Evolutionary conservation across 164 flowering plant species (phyloP).

Genomic region (Cinnamomum micranthum): DNA sequence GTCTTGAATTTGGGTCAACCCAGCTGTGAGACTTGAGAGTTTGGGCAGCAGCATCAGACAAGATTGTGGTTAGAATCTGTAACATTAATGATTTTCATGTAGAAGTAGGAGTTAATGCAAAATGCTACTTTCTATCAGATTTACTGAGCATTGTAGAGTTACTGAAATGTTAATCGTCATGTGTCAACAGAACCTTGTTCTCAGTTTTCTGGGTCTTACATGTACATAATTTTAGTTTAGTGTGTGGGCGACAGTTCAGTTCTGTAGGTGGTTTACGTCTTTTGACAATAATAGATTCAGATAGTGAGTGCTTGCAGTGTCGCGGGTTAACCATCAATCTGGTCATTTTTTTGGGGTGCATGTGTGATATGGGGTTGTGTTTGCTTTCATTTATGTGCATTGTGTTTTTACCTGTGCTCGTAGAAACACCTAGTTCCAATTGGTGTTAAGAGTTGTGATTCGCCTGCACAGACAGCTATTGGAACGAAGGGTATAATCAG

Average conservation of each 20-base stretch:
- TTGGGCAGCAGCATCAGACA: not conserved
- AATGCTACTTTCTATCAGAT: not conserved
- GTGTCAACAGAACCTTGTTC: not conserved
- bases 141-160: not conserved
- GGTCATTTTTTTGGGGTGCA: not conserved
- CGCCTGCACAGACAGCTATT: not conserved
- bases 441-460: not conserved
- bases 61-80: not conserved
- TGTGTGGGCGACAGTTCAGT: not conserved
- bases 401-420: not conserved
- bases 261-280: not conserved
- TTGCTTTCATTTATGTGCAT: not conserved
- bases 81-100: constrained; percentile 1
- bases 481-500: too few species aligned
- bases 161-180: not conserved
- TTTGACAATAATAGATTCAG: not conserved
- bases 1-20: constrained; percentile 12
- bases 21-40: not conserved
- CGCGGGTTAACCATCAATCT: not conserved
- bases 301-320: not conserved
- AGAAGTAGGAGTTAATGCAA: not conserved
- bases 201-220: not conserved
- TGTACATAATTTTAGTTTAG: not conserved
- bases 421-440: not conserved
- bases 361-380: not conserved